Evolutionary conservation across 2,329 filamentous ascomycete species (phyloP).

Genomic region (Aureobasidium musti): DNA sequence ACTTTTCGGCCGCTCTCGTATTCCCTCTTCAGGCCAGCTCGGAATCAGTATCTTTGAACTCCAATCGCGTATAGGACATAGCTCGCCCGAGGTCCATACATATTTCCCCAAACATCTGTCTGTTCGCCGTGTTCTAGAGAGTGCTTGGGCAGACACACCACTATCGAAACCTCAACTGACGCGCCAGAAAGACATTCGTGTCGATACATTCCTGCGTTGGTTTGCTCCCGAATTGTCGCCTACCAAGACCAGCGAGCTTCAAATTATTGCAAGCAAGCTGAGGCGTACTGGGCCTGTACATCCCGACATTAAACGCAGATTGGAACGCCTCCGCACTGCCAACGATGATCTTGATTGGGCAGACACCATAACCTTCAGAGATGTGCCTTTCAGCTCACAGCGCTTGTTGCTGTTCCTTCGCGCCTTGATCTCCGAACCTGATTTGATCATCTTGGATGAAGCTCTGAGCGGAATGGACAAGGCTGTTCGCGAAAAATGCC

Average conservation of each 20-base stretch:
- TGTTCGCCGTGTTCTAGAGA: constrained; percentile 74
- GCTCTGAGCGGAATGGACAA: constrained; percentile 56
- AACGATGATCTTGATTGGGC: constrained; percentile 61
- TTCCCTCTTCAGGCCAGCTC: constrained; percentile 69
- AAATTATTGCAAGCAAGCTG: background rate
- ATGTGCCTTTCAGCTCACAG: constrained; percentile 77
- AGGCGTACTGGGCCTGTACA: too few species aligned
- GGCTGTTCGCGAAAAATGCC: constrained; percentile 77
- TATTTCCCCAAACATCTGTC: constrained; percentile 82
- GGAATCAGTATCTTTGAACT: constrained; percentile 92
- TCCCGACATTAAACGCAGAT: background rate
- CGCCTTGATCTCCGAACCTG: constrained; percentile 49
- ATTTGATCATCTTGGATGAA: constrained; percentile 55
- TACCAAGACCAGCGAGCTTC: background rate
- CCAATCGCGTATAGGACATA: constrained; percentile 85
- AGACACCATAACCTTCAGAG: constrained; percentile 66
- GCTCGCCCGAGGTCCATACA: constrained; percentile 88
- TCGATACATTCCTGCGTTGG: constrained; percentile 71
- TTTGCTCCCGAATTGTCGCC: constrained; percentile 79
- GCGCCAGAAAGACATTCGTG: constrained; percentile 56
- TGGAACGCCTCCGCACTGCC: constrained; percentile 12
- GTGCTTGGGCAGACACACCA: constrained; percentile 89
- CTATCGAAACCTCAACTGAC: constrained; percentile 67
- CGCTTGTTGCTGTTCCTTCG: constrained; percentile 78
- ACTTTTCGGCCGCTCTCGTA: constrained; percentile 77